These are phyloP conservation scores for Parsonsia alboflavescens DNA, from an alignment of 257 asterid species.

Conservation along the genomic window DNA sequence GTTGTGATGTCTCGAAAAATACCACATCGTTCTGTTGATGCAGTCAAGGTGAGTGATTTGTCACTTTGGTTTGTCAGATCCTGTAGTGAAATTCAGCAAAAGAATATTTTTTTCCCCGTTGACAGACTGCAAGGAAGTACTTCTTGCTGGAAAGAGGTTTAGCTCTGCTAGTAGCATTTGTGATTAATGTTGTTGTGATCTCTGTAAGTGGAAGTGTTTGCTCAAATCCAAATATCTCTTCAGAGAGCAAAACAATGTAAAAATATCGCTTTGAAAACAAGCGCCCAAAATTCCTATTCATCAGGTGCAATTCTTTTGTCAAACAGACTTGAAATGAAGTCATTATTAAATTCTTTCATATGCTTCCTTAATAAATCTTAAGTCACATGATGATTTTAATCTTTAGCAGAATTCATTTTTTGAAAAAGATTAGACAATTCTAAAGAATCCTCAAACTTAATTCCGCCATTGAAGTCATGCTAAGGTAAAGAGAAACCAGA, in stretches of 20 bases:
- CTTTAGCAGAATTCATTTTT: too few species aligned
- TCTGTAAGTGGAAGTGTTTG: conserved; percentile 90
- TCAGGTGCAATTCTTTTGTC: too few species aligned
- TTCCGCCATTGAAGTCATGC: too few species aligned
- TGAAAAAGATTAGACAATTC: too few species aligned
- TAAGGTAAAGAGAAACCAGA: too few species aligned
- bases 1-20: conserved; percentile 82
- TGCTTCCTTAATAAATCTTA: too few species aligned
- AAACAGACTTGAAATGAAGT: too few species aligned
- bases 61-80: background rate
- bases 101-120: background rate
- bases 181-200: conserved; percentile 71
- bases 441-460: too few species aligned
- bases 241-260: conserved; percentile 53
- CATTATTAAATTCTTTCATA: too few species aligned
- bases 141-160: conserved; percentile 58
- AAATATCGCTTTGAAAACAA: conserved; percentile 63
- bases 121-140: conserved; percentile 15
- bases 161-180: conserved; percentile 72
- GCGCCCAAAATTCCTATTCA: too few species aligned
- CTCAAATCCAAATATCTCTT: conserved; percentile 45
- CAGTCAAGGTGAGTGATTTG: conserved; percentile 50
- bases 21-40: conserved; percentile 65
- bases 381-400: too few species aligned
- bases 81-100: background rate